phyloP scores from a whole-genome alignment of 1,139 yeast genomes.

The Yamadazyma triangularis region DNA sequence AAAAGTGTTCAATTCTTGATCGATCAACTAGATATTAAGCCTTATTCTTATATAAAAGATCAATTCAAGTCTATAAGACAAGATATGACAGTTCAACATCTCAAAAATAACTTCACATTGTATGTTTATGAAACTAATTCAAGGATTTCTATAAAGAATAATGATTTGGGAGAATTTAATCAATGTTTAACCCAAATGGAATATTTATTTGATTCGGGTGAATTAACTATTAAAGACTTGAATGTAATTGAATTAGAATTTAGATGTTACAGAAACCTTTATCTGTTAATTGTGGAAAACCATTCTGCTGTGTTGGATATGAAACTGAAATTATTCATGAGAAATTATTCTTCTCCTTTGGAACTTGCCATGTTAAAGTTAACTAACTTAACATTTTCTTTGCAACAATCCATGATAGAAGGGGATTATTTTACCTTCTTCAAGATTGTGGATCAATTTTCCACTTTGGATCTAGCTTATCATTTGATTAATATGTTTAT shows the following conservation, averaged over 20 bases:
- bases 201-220: slow-evolving; percentile 45
- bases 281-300: slow-evolving; percentile 75
- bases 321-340: slow-evolving; percentile 16
- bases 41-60: slow-evolving; percentile 76
- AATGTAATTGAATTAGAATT: slow-evolving; percentile 51
- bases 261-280: slow-evolving; percentile 69
- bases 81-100: slow-evolving; percentile 89
- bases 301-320: slow-evolving; percentile 42
- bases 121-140: slow-evolving; percentile 84
- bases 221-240: slow-evolving; percentile 8
- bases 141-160: slow-evolving; percentile 74
- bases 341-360: slow-evolving; percentile 16
- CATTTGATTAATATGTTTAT: slow-evolving; percentile 36
- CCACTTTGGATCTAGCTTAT: slow-evolving; percentile 17
- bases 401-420: slow-evolving; percentile 19
- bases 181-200: slow-evolving; percentile 87
- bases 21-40: slow-evolving; percentile 40
- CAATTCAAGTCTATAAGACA: slow-evolving; percentile 91
- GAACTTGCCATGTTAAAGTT: slow-evolving; percentile 16
- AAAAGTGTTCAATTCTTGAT: slow-evolving; percentile 55
- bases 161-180: slow-evolving; percentile 90
- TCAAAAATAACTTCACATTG: slow-evolving; percentile 73
- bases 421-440: slow-evolving; percentile 56
- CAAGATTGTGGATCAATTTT: slow-evolving; percentile 27
- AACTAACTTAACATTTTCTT: slow-evolving; percentile 20